Evolutionary conservation across 164 flowering plant species (phyloP).

Genomic region (Saururus chinensis): DNA sequence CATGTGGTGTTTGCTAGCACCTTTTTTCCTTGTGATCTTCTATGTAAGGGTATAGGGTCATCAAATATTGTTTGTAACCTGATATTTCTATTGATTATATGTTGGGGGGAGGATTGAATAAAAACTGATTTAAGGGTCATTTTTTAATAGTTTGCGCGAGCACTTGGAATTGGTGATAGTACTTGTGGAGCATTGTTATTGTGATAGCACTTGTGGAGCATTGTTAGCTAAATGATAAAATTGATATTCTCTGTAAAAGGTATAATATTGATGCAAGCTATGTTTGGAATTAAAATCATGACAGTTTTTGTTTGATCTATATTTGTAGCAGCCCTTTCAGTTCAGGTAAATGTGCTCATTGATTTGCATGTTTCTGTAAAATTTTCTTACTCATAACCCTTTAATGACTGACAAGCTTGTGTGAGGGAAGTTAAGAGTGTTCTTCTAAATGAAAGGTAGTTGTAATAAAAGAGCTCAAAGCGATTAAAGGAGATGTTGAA

Average conservation of each 20-base stretch:
- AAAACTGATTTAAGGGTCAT: too few species aligned
- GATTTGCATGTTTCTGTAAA: slow-evolving; percentile 43
- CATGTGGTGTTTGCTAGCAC: too few species aligned
- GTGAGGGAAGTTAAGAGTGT: slow-evolving; percentile 50
- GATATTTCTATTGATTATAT: too few species aligned
- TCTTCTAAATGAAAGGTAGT: slow-evolving; percentile 14
- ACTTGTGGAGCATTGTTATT: too few species aligned
- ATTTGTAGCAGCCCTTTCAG: slow-evolving; percentile 54
- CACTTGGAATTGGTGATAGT: too few species aligned
- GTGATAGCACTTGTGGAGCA: too few species aligned
- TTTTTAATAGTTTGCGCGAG: too few species aligned
- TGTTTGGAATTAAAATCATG: slow-evolving; percentile 73
- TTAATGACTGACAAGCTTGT: slow-evolving; percentile 32
- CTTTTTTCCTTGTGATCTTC: too few species aligned
- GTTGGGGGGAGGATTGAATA: too few species aligned
- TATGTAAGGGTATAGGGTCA: too few species aligned
- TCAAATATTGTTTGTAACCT: too few species aligned
- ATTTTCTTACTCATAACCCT: slow-evolving; percentile 51
- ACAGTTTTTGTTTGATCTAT: slow-evolving; percentile 59
- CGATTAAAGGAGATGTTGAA: slow-evolving; percentile 36
- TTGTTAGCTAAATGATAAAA: too few species aligned
- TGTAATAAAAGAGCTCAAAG: slow-evolving; percentile 56
- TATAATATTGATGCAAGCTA: slow-evolving; percentile 72
- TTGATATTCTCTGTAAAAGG: slow-evolving; percentile 76
- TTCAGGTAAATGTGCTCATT: slow-evolving; percentile 37